Evolutionary conservation across 2,329 filamentous ascomycete genomes (phyloP), one percentile per base, ranked within the genome.

Genomic region (Pleoardoris graminearum): DNA sequence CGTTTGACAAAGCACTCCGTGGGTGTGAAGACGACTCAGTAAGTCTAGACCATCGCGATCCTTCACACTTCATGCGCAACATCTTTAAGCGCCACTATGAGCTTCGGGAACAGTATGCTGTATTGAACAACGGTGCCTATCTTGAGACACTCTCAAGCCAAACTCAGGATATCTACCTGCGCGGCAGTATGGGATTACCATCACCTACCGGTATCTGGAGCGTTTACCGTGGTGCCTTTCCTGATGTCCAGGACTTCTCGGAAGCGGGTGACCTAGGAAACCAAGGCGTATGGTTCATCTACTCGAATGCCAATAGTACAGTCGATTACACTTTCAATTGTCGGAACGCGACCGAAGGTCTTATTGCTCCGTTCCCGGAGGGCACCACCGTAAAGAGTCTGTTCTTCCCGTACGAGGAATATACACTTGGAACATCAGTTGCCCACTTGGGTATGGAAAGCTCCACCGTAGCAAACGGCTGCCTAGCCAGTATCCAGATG

Each of bases 31-130:
- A 87, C 55, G 79, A 82, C 38, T 66, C 70, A 7, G 81, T 84
- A 46, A 80, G 80, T 30, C 78, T 82, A 33, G 85, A 87, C 59
- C 85, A 87, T 62, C 76, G 84, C 33, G 84, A 87, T 62, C 82
- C 85, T 1, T 80, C 84, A 8, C 80, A 84, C 58, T 83, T 84
- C 2, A 71, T 87, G 29, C 79, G 83, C 35, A 85, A 84, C 57
- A 79, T 84, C 38, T 75, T 86, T 55, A 85, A 84, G 66, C 75
- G 80, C 38, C 85, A 86, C 80, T 85, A 82, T 57, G 78, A 85
- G 57, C 76, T 87, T 67, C 79, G 85, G 51, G 65, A 78, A 16
- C 69, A 80, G 27, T 86, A 78, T 46, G 80, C 82, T 0, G 79
- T 81, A 0, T 72, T 87, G 16, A 85, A 85, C 41, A 83, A 86